phyloP scores from a whole-genome alignment of 2,329 filamentous ascomycete genomes.

The Cadophora gregata region DNA sequence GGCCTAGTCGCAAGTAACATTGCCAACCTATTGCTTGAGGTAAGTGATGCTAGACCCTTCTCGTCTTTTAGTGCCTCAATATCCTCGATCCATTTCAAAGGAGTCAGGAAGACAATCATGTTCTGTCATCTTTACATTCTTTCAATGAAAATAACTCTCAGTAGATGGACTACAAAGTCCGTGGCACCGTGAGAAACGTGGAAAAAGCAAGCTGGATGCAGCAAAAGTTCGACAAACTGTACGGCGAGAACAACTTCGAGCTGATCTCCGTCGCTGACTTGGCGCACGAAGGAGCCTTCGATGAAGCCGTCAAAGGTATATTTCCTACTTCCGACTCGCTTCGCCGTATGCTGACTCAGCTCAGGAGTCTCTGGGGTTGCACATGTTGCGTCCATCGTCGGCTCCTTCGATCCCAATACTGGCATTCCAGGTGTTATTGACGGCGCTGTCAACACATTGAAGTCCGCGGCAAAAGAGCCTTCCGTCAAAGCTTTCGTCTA shows the following conservation, averaged over 20 bases:
- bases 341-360: not conserved
- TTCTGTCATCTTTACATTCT: not conserved
- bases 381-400: slow-evolving; percentile 48
- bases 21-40: slow-evolving; percentile 47
- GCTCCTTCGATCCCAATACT: slow-evolving; percentile 47
- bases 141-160: not conserved
- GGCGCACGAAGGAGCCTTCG: slow-evolving; percentile 33
- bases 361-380: slow-evolving; percentile 44
- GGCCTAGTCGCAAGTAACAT: slow-evolving; percentile 51
- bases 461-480: slow-evolving; percentile 45
- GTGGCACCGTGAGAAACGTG: slow-evolving; percentile 49
- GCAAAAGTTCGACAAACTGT: slow-evolving; percentile 41
- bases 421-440: slow-evolving; percentile 47
- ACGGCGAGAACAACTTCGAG: slow-evolving; percentile 47
- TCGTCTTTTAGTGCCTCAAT: no score
- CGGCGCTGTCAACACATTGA: slow-evolving; percentile 43
- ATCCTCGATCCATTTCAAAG: no score
- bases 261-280: slow-evolving; percentile 46
- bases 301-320: slow-evolving; percentile 37
- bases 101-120: no score
- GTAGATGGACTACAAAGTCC: slow-evolving; percentile 50
- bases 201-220: slow-evolving; percentile 46
- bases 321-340: not conserved
- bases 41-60: not conserved
- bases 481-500: slow-evolving; percentile 49